Conservation (phyloP, 805 yeast species). For the Saccharomyces mikatae region DNA sequence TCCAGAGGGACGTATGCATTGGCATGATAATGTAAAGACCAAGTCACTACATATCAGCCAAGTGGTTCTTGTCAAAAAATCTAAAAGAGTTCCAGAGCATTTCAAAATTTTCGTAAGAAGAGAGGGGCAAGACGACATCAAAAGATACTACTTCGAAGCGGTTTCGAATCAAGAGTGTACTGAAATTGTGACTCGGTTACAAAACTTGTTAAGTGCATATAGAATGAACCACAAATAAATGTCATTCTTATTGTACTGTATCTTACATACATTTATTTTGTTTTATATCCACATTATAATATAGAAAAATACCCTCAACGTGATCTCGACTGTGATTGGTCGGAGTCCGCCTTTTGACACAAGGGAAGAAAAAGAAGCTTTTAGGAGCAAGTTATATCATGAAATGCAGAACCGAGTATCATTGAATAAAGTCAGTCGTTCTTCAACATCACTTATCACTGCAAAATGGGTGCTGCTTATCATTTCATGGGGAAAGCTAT, state of each 20-base stretch:
- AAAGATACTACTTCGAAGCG: slow-evolving; percentile 85
- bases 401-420: background rate
- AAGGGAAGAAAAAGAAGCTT: background rate
- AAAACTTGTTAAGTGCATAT: slow-evolving; percentile 49
- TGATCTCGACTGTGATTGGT: background rate
- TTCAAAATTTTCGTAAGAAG: slow-evolving; percentile 76
- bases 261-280: background rate
- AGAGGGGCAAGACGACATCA: slow-evolving; percentile 46
- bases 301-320: background rate
- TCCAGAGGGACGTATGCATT: slow-evolving; percentile 71
- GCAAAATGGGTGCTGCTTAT: slow-evolving; percentile 77
- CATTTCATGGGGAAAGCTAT: slow-evolving; percentile 75
- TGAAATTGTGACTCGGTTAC: slow-evolving; percentile 69
- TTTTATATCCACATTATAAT: background rate
- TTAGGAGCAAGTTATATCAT: background rate
- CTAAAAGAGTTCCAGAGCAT: slow-evolving; percentile 63
- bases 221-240: slow-evolving; percentile 32
- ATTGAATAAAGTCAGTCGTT: background rate
- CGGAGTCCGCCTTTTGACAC: background rate
- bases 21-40: slow-evolving; percentile 73
- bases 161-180: slow-evolving; percentile 48
- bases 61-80: slow-evolving; percentile 65
- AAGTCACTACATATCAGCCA: slow-evolving; percentile 81
- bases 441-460: background rate
- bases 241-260: background rate